These are phyloP conservation scores for Kokia cookei DNA, from an alignment of 441 rosid species.

Conservation along the genomic window DNA sequence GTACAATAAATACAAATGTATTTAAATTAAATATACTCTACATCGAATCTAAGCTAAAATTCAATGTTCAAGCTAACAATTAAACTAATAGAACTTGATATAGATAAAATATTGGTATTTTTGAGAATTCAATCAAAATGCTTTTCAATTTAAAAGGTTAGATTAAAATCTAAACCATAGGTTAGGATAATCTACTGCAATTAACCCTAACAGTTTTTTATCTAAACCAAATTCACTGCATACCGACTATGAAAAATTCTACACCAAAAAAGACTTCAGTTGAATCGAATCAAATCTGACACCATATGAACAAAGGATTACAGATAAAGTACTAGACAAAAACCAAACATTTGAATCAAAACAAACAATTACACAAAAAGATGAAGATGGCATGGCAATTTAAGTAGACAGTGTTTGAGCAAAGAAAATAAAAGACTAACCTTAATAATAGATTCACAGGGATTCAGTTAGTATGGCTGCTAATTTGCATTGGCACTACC, in stretches of 20 bases:
- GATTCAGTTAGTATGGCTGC: neutral
- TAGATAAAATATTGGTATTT: no score
- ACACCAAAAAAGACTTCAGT: neutral
- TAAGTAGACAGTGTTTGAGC: neutral
- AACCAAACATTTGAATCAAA: neutral
- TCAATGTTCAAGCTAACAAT: no score
- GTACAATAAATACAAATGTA: no score
- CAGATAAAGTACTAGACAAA: neutral
- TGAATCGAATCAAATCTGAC: neutral
- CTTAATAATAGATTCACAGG: neutral
- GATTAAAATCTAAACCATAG: no score
- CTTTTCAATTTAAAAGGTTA: no score
- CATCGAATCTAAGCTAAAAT: no score
- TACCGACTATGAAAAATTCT: neutral
- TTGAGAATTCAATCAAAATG: no score
- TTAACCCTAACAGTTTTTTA: neutral
- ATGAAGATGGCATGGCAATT: neutral
- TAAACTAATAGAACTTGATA: no score
- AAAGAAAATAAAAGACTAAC: neutral
- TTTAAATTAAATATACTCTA: no score
- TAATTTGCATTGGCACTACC: neutral
- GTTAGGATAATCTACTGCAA: no score
- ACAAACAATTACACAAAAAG: neutral
- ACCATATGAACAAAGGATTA: neutral
- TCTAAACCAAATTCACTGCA: neutral